Evolutionary conservation across 495 filamentous ascomycete genomes (phyloP).

Genomic region (Friedmanniomyces simplex): DNA sequence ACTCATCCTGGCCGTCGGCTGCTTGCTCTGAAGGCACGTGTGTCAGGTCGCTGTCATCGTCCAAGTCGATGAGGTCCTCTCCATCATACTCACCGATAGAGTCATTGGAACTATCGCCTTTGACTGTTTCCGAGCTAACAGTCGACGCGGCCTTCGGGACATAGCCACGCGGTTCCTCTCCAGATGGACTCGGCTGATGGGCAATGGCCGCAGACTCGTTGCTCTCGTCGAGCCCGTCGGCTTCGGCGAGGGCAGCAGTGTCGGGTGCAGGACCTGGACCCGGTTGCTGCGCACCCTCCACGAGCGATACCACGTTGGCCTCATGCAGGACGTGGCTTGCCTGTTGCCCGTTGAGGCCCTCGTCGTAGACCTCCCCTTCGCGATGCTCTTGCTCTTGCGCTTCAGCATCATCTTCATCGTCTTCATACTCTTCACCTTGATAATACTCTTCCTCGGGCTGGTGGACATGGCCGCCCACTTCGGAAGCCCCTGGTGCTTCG

Average conservation of each 20-base stretch:
- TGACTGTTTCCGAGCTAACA: constrained; percentile 5
- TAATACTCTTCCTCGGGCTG: constrained; percentile 4
- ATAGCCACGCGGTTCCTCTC: neutral
- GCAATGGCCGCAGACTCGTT: neutral
- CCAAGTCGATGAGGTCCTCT: constrained; percentile 16
- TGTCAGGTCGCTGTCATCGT: constrained; percentile 12
- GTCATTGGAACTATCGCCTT: constrained; percentile 7
- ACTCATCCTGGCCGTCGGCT: constrained; percentile 5
- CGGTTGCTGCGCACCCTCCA: neutral
- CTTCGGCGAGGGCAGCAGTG: neutral
- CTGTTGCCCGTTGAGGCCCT: neutral
- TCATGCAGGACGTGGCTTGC: neutral
- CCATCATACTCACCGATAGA: constrained; percentile 11
- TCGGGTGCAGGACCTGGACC: too few relatives aligned
- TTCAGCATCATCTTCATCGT: neutral
- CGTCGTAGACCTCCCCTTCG: neutral
- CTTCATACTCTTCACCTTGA: constrained; percentile 1
- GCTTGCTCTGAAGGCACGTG: constrained; percentile 5
- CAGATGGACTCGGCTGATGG: neutral
- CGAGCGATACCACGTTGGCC: neutral
- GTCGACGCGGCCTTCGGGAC: neutral
- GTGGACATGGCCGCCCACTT: neutral
- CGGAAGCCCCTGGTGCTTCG: neutral
- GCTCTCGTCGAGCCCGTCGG: neutral
- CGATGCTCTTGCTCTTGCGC: neutral